Evolutionary conservation across 495 filamentous ascomycete genomes (phyloP), one percentile per base, ranked within the genome.

Genomic region (Astrocystis sublimbata): DNA sequence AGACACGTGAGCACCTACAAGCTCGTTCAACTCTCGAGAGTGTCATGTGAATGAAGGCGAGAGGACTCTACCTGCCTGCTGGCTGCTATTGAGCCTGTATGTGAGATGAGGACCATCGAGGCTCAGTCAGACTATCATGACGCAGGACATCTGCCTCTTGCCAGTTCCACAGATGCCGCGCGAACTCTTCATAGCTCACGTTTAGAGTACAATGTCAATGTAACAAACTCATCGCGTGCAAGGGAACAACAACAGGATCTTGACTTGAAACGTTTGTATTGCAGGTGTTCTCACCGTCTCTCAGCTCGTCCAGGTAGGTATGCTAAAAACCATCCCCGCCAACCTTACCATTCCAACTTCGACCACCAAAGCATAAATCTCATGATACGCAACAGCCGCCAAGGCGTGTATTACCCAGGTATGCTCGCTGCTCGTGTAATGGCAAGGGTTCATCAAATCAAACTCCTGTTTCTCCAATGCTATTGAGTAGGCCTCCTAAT

Each of bases 391-490:
- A 50, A 53, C 13, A 40, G 33, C 2, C 24, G 2, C 26, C 58
- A 42, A 45, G 19, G 23, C 40, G 23, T n/a, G n/a, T n/a, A 40
- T 21, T 55, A 62, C 17, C 35, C 42, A 55, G 42, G 42, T 40
- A 61, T 31, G 13, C n/a, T 45, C 21, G 58, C 59, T 56, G 36
- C 47, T 56, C 41, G 54, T 47, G 47, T 58, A 66, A 63, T 63
- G 52, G 41, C 46, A 40, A 53, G 46, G 58, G 58, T 36, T 38
- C 36, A 61, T 53, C 58, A 61, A 61, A 65, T 60, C 67, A 71
- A n/a, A 78, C 74, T 75, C 76, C 77, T 52, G 61, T 78, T n/a
- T 75, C 76, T 71, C 77, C 73, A 60, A 66, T 69, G 50, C 58
- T 46, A 38, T 59, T 36, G 40, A 26, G 52, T 46, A 54, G 55